Conservation (phyloP, 768 basidiomycete genomes). For the Lactarius psammicola region DNA sequence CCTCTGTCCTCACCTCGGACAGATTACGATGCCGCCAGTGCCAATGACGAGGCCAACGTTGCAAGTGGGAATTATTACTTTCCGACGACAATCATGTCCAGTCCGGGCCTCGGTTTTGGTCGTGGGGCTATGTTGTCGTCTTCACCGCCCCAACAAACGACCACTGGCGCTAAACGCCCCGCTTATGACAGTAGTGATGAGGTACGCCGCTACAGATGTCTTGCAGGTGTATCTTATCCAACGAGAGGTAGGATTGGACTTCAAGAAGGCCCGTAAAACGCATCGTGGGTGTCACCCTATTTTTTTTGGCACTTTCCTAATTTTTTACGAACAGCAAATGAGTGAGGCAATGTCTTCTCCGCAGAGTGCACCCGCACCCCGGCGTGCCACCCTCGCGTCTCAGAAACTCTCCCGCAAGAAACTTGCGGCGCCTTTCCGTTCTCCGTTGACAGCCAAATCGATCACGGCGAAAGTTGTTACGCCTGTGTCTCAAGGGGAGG, state of each 20-base stretch:
- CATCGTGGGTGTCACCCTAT: constrained; percentile 10
- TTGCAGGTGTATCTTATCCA: not conserved
- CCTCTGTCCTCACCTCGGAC: constrained; percentile 22
- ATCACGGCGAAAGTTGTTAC: not conserved
- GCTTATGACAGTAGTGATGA: constrained; percentile 7
- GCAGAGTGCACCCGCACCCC: constrained; percentile 48
- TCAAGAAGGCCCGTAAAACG: constrained; percentile 20
- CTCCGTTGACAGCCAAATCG: constrained; percentile 44
- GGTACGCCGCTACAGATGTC: constrained; percentile 6
- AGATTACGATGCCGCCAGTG: not conserved
- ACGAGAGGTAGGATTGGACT: not conserved
- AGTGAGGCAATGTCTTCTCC: constrained; percentile 26
- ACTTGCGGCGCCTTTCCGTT: constrained; percentile 47
- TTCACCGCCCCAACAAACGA: constrained; percentile 1
- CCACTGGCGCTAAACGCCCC: constrained; percentile 1
- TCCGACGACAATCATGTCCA: constrained; percentile 13
- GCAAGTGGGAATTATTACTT: not conserved
- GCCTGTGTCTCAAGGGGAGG: not conserved
- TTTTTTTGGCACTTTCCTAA: not conserved
- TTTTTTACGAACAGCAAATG: constrained; percentile 22
- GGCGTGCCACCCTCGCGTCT: constrained; percentile 55
- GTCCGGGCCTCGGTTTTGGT: constrained; percentile 5
- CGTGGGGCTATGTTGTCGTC: not conserved
- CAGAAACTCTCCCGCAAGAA: constrained; percentile 48
- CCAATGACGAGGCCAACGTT: not conserved